phyloP scores from a whole-genome alignment of 495 filamentous ascomycete species.

The Daldinia decipiens region DNA sequence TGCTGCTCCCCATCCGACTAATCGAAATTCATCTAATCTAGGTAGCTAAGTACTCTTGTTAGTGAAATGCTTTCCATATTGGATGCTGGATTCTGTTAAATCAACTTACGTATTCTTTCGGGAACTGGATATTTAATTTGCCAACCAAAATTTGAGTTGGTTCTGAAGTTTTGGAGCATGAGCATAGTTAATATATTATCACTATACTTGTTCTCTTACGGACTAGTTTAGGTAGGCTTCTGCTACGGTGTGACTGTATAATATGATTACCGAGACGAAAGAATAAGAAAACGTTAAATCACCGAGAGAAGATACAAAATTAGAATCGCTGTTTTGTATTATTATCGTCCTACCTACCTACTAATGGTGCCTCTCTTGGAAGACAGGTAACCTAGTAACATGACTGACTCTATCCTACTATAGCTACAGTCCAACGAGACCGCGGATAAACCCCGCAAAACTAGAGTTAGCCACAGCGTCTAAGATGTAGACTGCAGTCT shows the following conservation, averaged over 20 bases:
- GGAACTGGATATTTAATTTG: neutral
- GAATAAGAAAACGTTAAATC: neutral
- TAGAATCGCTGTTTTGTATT: neutral
- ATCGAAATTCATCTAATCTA: neutral
- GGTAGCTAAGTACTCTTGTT: neutral
- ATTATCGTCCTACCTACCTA: neutral
- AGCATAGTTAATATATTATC: neutral
- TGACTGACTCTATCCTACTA: neutral
- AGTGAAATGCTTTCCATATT: neutral
- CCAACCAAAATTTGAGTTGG: neutral
- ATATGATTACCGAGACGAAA: neutral
- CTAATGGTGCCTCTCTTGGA: neutral
- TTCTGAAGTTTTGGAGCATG: neutral
- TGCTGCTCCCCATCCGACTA: neutral
- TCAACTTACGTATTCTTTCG: neutral
- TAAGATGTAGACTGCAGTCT: constrained; percentile 1
- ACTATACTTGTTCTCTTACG: neutral
- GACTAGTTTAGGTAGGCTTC: neutral
- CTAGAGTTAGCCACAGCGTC: neutral
- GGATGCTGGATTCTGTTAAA: neutral
- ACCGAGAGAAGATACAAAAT: neutral
- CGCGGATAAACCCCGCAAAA: neutral
- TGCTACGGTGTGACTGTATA: neutral
- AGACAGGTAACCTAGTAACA: neutral
- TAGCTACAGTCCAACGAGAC: neutral